These are phyloP conservation scores for Haplographium delicatum DNA, from an alignment of 495 filamentous ascomycete species.

Conservation along the genomic window DNA sequence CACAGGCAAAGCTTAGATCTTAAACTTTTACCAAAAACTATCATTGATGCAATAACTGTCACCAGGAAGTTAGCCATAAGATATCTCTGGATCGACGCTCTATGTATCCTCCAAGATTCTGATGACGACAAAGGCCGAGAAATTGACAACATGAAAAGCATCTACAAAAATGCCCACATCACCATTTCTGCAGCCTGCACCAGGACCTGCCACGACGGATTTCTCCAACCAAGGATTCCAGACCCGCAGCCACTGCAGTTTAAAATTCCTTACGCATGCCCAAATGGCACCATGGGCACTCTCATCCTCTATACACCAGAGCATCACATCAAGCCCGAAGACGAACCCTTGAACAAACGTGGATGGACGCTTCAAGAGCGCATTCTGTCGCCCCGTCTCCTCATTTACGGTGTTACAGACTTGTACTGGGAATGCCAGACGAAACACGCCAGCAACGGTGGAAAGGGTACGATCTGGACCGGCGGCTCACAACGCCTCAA, in stretches of 20 bases:
- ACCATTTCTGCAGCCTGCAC: slow-evolving; percentile 10
- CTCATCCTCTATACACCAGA: no score
- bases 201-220: neutral
- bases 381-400: slow-evolving; percentile 22
- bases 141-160: slow-evolving; percentile 37
- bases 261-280: no score
- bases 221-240: neutral
- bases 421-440: slow-evolving; percentile 25
- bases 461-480: no score
- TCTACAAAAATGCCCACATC: neutral
- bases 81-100: slow-evolving; percentile 9
- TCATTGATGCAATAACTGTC: neutral
- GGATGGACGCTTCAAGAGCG: slow-evolving; percentile 36
- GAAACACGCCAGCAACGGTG: no score
- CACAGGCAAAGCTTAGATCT: neutral
- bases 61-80: neutral
- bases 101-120: slow-evolving; percentile 43
- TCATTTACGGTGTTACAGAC: slow-evolving; percentile 26
- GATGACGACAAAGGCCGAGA: slow-evolving; percentile 81
- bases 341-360: slow-evolving; percentile 20
- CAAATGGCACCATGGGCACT: no score
- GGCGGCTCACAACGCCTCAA: no score
- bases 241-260: neutral
- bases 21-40: neutral
- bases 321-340: no score